Evolutionary conservation across 495 filamentous ascomycete species (phyloP).

Genomic region (Lophiostoma macrostomum): DNA sequence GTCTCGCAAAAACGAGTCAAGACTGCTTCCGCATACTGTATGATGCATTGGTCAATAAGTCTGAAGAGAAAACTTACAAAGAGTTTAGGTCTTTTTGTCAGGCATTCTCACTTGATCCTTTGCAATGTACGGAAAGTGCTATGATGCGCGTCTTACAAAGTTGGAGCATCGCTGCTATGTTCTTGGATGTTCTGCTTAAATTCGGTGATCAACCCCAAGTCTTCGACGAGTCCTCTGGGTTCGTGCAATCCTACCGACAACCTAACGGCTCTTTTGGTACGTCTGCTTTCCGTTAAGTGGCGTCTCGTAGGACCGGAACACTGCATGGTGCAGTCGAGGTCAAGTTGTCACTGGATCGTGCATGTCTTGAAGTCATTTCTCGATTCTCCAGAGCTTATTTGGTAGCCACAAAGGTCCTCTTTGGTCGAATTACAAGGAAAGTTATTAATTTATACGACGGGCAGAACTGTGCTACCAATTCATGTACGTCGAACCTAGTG

Average conservation of each 20-base stretch:
- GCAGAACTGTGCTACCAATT: slow-evolving; percentile 20
- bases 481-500: slow-evolving; percentile 18
- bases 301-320: no score
- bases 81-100: slow-evolving; percentile 5
- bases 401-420: no score
- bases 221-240: slow-evolving; percentile 17
- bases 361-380: no score
- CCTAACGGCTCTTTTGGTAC: slow-evolving; percentile 10
- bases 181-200: slow-evolving; percentile 18
- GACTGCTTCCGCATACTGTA: neutral
- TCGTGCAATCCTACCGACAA: neutral
- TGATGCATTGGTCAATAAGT: no score
- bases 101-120: slow-evolving; percentile 1
- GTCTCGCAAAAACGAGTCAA: neutral
- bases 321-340: no score
- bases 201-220: slow-evolving; percentile 18
- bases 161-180: neutral
- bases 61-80: neutral
- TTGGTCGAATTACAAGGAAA: no score
- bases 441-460: neutral
- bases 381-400: no score
- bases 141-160: neutral
- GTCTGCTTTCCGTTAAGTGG: no score
- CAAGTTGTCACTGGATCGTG: no score
- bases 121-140: slow-evolving; percentile 1